Evolutionary conservation across 1,139 yeast species (phyloP), one percentile per base, ranked within the genome.

Genomic region (Candida sojae): DNA sequence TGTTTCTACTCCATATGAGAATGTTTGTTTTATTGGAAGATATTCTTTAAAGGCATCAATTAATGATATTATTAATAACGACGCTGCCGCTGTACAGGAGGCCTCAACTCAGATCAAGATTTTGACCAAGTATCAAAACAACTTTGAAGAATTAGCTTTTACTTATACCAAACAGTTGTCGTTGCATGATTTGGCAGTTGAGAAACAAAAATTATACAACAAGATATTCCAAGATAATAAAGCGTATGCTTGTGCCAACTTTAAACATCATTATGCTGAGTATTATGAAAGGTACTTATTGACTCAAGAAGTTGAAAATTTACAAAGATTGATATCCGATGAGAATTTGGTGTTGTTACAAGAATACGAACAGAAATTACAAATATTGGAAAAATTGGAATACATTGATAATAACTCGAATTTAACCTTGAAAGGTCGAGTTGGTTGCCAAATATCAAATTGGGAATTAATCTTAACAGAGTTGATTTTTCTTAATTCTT

Each of bases 381-480:
- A 77, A 42, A 96, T 93, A 4, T 74, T 93, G 51, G 81, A 83
- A 58, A 81, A 81, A 25, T 73, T 91, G 29, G 89, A 83, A 12
- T 95, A 88, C 62, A 85, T 95, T 46, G 97, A 93, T 60, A 74
- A 71, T 4, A 77, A 83, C 45, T 82, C 85, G 53, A 89, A 87
- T 56, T 97, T 93, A 17, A 80, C 84, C 35, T 74, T 92, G 56
- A 91, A 91, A 68, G 97, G 96, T 12, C 75, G 96, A 54, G 95
- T 88, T 40, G 92, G 92, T 0, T 86, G 92, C 64, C 97, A 92
- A 60, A 79, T 92, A 61, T 82, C 91, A 30, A 97, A 97, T 0
- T 90, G 92, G 83, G 98, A 92, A 65, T 75, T 93, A 51, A 85
- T 90, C 4, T 67, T 93, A 13, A 92, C 99, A 0, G 99, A 93